phyloP scores from a whole-genome alignment of 495 filamentous ascomycete genomes.

The Penicillium bovifimosum region DNA sequence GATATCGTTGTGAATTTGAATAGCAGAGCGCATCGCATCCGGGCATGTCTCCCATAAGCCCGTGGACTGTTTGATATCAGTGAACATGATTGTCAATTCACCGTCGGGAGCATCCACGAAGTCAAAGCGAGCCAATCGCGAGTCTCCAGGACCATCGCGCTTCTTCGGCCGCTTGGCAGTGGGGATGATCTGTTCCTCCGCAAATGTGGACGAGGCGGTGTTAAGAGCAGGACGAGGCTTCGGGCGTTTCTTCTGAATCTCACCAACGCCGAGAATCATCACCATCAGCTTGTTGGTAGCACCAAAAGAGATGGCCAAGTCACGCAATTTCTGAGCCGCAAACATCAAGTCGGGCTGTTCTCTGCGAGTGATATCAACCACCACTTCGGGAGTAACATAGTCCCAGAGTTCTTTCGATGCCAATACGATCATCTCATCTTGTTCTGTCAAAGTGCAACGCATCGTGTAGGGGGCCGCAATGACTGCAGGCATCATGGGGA shows the following conservation, averaged over 20 bases:
- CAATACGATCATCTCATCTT: slow-evolving; percentile 89
- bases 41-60: slow-evolving; percentile 95
- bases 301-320: slow-evolving; percentile 93
- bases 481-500: slow-evolving; percentile 84
- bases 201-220: slow-evolving; percentile 64
- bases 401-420: slow-evolving; percentile 94
- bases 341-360: slow-evolving; percentile 88
- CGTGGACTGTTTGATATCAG: slow-evolving; percentile 98
- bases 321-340: slow-evolving; percentile 90
- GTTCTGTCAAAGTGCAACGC: slow-evolving; percentile 73
- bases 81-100: slow-evolving; percentile 90
- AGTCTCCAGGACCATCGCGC: slow-evolving; percentile 68
- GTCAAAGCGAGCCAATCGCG: slow-evolving; percentile 75
- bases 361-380: slow-evolving; percentile 83
- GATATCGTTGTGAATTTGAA: slow-evolving; percentile 91
- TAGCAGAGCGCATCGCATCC: slow-evolving; percentile 88
- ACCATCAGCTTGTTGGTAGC: slow-evolving; percentile 95
- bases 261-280: slow-evolving; percentile 89
- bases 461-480: slow-evolving; percentile 84
- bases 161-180: slow-evolving; percentile 58
- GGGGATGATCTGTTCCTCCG: slow-evolving; percentile 63
- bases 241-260: slow-evolving; percentile 76
- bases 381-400: slow-evolving; percentile 77
- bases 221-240: slow-evolving; percentile 72
- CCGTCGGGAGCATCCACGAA: slow-evolving; percentile 88